Conservation (phyloP, 495 filamentous ascomycete species). For the Penicillium canariense region DNA sequence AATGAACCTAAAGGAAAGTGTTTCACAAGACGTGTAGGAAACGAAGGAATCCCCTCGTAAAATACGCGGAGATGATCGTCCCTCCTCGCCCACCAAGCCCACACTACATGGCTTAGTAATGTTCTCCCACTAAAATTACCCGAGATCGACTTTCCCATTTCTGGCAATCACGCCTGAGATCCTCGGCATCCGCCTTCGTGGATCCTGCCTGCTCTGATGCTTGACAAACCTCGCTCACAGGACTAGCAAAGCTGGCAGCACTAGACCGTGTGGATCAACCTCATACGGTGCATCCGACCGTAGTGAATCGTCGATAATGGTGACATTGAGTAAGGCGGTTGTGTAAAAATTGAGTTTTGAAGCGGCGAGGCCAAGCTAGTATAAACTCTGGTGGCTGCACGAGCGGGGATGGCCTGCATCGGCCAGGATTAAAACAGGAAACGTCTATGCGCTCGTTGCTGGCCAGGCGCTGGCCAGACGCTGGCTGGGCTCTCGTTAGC, state of each 20-base stretch:
- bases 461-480: background rate
- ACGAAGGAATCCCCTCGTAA: too few relatives aligned
- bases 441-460: background rate
- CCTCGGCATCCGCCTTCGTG: too few relatives aligned
- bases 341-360: slow-evolving; percentile 8
- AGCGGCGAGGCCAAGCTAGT: background rate
- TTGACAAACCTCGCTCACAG: background rate
- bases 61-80: too few relatives aligned
- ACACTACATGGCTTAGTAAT: too few relatives aligned
- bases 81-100: too few relatives aligned
- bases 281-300: background rate
- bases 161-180: too few relatives aligned
- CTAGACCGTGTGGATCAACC: background rate
- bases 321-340: background rate
- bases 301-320: background rate
- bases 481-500: background rate
- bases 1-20: background rate
- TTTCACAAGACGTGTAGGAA: too few relatives aligned
- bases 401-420: background rate
- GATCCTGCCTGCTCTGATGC: background rate
- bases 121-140: too few relatives aligned
- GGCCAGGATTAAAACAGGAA: background rate
- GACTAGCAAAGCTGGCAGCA: background rate
- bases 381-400: background rate
- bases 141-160: too few relatives aligned